Conservation (phyloP, 2,329 filamentous ascomycete species). For the Pseudocercospora crystallina region DNA sequence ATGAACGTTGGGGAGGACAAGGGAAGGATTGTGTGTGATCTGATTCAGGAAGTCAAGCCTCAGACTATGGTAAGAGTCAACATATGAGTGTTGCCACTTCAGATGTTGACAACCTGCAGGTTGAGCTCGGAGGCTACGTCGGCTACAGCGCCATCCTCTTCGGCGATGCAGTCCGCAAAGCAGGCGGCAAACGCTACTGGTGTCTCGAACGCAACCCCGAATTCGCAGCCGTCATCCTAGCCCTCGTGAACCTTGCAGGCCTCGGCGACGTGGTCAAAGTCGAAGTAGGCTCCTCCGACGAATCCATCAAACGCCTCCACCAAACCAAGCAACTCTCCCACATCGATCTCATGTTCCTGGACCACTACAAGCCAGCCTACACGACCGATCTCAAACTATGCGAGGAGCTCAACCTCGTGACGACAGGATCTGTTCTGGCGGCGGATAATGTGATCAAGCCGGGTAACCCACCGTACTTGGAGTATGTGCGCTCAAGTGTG, state of each 20-base stretch:
- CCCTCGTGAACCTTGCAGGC: constrained; percentile 72
- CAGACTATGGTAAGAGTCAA: constrained; percentile 56
- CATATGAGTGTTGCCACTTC: constrained; percentile 11
- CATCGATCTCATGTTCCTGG: constrained; percentile 74
- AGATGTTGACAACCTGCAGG: constrained; percentile 33
- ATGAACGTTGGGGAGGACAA: constrained; percentile 81
- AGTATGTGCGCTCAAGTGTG: constrained; percentile 67
- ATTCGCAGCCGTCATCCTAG: constrained; percentile 68
- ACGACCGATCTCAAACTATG: constrained; percentile 72
- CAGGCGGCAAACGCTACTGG: constrained; percentile 66
- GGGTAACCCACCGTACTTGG: constrained; percentile 68
- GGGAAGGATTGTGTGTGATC: constrained; percentile 65
- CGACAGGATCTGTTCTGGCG: constrained; percentile 61
- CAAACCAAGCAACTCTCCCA: constrained; percentile 53
- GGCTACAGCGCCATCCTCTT: constrained; percentile 81
- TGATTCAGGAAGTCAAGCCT: constrained; percentile 68
- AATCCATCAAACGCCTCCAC: constrained; percentile 63
- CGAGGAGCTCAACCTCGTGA: constrained; percentile 67
- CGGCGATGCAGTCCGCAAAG: constrained; percentile 62
- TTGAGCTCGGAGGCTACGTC: constrained; percentile 78
- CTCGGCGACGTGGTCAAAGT: constrained; percentile 69
- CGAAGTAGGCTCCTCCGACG: constrained; percentile 66
- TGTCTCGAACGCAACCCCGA: constrained; percentile 73
- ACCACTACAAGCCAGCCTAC: constrained; percentile 79
- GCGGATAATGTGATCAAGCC: constrained; percentile 73